Conservation (phyloP, 306 rosid genomes). For the Dicorynia guianensis region DNA sequence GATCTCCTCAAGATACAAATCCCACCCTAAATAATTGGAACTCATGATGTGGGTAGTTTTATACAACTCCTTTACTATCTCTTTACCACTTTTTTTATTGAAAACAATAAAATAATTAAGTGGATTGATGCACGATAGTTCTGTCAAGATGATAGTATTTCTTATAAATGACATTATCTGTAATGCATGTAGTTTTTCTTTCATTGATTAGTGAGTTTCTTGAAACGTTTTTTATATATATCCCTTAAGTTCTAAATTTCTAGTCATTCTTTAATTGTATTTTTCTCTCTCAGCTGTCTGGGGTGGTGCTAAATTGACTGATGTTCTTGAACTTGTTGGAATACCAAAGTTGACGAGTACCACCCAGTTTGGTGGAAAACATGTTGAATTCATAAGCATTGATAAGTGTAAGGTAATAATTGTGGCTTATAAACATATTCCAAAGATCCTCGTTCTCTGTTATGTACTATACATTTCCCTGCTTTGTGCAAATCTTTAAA, state of each 20-base stretch:
- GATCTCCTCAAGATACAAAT: too few species aligned
- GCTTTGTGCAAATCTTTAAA: conserved; percentile 34
- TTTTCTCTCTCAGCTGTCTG: conserved; percentile 69
- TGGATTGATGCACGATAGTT: too few species aligned
- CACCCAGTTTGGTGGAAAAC: conserved; percentile 80
- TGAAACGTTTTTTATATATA: conserved; percentile 33
- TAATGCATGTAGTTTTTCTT: neutral
- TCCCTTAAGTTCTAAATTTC: conserved; percentile 18
- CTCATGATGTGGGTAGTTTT: too few species aligned
- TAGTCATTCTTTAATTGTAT: conserved; percentile 27
- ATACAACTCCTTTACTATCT: too few species aligned
- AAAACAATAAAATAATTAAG: too few species aligned
- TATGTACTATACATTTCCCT: neutral
- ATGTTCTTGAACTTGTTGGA: conserved; percentile 92
- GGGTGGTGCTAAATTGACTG: conserved; percentile 93
- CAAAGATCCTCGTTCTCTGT: conserved; percentile 6
- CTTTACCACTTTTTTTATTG: too few species aligned
- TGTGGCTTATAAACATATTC: conserved; percentile 21
- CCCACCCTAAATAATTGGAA: too few species aligned
- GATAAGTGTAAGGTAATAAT: conserved; percentile 86
- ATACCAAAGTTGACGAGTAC: conserved; percentile 63
- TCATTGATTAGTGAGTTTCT: conserved; percentile 13
- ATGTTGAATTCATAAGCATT: conserved; percentile 92
- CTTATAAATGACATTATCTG: neutral
- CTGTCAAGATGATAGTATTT: too few species aligned